Conservation (phyloP, 2,329 filamentous ascomycete species). For the Stemphylium vesicarium region DNA sequence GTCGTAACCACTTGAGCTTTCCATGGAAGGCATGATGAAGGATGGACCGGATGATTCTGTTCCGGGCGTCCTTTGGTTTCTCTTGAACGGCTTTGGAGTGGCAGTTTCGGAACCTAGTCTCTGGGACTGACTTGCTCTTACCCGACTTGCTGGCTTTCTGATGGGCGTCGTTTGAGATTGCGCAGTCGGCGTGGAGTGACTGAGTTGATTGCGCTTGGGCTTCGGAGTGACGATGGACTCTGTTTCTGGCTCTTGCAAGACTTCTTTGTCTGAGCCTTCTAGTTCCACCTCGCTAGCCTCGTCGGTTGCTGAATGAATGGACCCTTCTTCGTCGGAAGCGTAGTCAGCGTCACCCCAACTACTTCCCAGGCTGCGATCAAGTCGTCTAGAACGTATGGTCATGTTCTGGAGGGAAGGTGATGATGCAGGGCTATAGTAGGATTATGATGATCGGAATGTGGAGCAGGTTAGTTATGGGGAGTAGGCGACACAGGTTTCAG, state of each 20-base stretch:
- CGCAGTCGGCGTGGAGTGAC: conserved; percentile 15
- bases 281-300: conserved; percentile 34
- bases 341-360: conserved; percentile 45
- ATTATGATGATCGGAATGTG: neutral
- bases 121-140: conserved; percentile 19
- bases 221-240: conserved; percentile 19
- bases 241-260: conserved; percentile 19
- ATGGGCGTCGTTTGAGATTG: conserved; percentile 14
- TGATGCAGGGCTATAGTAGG: neutral
- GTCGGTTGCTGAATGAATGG: conserved; percentile 34
- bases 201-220: conserved; percentile 20
- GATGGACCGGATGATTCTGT: conserved; percentile 44
- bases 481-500: neutral
- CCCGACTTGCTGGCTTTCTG: conserved; percentile 18
- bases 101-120: conserved; percentile 7
- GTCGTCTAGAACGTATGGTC: conserved; percentile 24
- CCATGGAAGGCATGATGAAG: conserved; percentile 52
- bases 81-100: conserved; percentile 18
- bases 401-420: conserved; percentile 14
- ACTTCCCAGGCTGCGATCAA: conserved; percentile 38
- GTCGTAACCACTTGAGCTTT: conserved; percentile 20
- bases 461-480: neutral
- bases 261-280: conserved; percentile 29
- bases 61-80: conserved; percentile 15
- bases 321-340: conserved; percentile 34